Evolutionary conservation across 441 rosid genomes (phyloP), one percentile per base, ranked within the genome.

Genomic region (Lepidium campestre): DNA sequence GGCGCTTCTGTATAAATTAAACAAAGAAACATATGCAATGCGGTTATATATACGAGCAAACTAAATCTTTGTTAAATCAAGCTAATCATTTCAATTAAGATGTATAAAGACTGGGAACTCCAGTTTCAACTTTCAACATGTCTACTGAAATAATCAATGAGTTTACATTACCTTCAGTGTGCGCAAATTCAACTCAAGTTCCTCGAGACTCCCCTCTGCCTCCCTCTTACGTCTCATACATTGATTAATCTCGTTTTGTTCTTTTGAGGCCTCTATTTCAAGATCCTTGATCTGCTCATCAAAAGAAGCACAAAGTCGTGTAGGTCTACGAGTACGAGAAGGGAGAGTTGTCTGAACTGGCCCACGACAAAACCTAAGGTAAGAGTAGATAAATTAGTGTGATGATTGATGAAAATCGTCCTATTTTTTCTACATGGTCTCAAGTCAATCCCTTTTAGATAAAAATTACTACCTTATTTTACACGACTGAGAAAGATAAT

Each of bases 301-400:
- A 78, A 79, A 95, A 52, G 95, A 86, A 74, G 88, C 82, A 83
- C 90, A 85, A 15, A 95, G 95, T 50, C 93, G 93, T 12, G 86
- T 83, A 72, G 81, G 76, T 79, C 83, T 81, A 55, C 66, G 82
- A 75, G 67, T 64, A 57, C 59, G 73, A 47, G 91, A 77, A 41
- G 98, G 98, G 76, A 95, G 93, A 54, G 84, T 83, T 32, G 98
- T 95, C 81, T 92, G 91, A 62, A 90, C 98, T 65, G 90, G 74
- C 23, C 90, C 88, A 53, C 98, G 95, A 47, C 79, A 86, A 81
- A 92, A 92, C 98, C 96, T 95, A 76, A 40, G 50, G 77, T 67
- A 52, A 71, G 68, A 74, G 48, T 31, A 47, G 35, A 53, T 22
- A 67, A 14, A 37, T 53, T 39, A 67, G 31, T 37, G 45, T 18